Evolutionary conservation across 352 stramenopile species (phyloP), one percentile per base, ranked within the genome.

Genomic region (Globisporangium orthogonon): DNA sequence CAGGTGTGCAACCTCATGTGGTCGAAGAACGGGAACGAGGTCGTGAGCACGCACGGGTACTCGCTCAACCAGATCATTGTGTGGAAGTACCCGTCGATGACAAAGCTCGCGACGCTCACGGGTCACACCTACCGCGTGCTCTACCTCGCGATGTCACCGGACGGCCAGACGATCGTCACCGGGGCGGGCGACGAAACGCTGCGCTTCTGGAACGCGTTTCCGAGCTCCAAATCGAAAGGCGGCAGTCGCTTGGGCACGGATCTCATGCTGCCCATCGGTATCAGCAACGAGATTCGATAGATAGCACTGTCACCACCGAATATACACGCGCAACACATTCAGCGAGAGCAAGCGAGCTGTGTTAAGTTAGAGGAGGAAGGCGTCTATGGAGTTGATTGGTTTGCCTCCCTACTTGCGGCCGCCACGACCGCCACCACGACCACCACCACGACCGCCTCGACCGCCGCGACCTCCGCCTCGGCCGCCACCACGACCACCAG

Each of bases 1-100:
- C 89, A 97, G 66, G 95, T 99, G 46, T 99, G 96, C 76, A 98
- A 98, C 71, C 76, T 99, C 55, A 95, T 98, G 68, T 99, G 94
- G 94, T 97, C 91, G 1, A 95, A 96, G 65, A 98, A 98, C 61
- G 94, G 90, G 52, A 98, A 98, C 70, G 97, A 98, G 62, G 88
- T 99, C 59, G 96, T 99, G 56, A 98, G 92, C 60, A 99, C 96
- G n/a, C 97, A 99, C 73, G 97, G 97, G 29, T 99, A 98, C 79
- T 98, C 89, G 58, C 80, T 98, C 28, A 99, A 99, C 85, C 87
- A 96, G 66, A 98, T 99, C 73, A 97, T 98, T 61, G 83, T 98
- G 61, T 98, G 95, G 95, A 94, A 97, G 60, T 98, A 98, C 69
- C 95, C 96, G 46, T 96, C 67, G 40, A 98, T 98, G 91, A 90